Evolutionary conservation across 2,329 filamentous ascomycete genomes (phyloP).

Genomic region (Penicillium sp.): DNA sequence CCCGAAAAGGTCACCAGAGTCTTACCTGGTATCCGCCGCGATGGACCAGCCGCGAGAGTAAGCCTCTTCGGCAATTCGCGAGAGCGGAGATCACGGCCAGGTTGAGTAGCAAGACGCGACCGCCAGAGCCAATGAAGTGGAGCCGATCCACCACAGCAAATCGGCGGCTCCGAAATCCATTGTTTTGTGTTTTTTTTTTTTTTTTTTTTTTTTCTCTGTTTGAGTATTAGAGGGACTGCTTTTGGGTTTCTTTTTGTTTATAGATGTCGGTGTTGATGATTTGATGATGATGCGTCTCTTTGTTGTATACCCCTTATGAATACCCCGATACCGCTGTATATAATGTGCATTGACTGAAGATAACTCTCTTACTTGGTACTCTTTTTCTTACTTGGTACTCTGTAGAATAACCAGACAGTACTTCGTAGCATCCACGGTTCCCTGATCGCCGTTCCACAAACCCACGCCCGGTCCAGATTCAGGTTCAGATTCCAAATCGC

Average conservation of each 20-base stretch:
- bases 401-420: background rate
- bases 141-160: background rate
- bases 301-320: constrained; percentile 3
- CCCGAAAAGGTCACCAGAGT: too few relatives aligned
- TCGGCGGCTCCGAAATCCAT: background rate
- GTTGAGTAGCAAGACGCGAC: background rate
- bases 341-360: background rate
- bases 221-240: background rate
- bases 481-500: background rate
- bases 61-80: background rate
- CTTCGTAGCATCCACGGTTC: background rate
- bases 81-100: background rate
- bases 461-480: background rate
- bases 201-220: background rate
- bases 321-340: constrained; percentile 5
- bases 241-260: constrained; percentile 1
- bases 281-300: constrained; percentile 8
- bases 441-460: background rate
- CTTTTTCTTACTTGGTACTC: background rate
- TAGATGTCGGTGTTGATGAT: constrained; percentile 6
- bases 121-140: constrained; percentile 3
- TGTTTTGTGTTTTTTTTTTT: constrained; percentile 4
- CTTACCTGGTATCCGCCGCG: background rate
- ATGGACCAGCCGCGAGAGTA: background rate
- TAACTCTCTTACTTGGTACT: background rate